These are phyloP conservation scores for Madurella fahalii DNA, from an alignment of 2,329 filamentous ascomycete species.

Conservation along the genomic window DNA sequence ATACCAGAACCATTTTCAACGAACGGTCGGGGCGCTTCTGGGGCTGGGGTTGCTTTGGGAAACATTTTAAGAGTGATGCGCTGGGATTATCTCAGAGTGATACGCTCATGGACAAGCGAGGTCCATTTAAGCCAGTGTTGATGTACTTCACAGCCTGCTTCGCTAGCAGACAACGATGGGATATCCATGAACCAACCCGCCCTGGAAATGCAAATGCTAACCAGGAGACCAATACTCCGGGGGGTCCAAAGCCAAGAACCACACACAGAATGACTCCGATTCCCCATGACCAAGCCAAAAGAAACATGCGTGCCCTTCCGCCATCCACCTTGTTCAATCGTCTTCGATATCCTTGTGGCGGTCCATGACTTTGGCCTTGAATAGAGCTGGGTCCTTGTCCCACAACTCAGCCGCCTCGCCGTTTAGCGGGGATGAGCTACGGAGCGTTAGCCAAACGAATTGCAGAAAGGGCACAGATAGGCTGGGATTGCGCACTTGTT, in stretches of 20 bases:
- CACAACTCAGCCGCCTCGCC: constrained; percentile 94
- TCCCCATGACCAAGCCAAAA: constrained; percentile 23
- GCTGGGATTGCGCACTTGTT: constrained; percentile 72
- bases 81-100: constrained; percentile 22
- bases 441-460: constrained; percentile 1
- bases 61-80: constrained; percentile 15
- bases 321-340: constrained; percentile 40
- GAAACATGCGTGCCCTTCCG: neutral
- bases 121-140: constrained; percentile 27
- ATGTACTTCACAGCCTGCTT: constrained; percentile 25
- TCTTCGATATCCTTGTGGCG: constrained; percentile 63
- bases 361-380: constrained; percentile 69
- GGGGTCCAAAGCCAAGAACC: constrained; percentile 15
- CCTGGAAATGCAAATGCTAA: constrained; percentile 27
- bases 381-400: constrained; percentile 83
- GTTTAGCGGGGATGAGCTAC: constrained; percentile 86
- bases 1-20: constrained; percentile 23
- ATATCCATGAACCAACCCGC: constrained; percentile 27
- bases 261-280: constrained; percentile 37
- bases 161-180: constrained; percentile 22
- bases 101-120: constrained; percentile 26
- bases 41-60: constrained; percentile 12
- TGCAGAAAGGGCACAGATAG: neutral
- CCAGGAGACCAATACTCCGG: constrained; percentile 19
- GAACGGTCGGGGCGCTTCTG: constrained; percentile 16